Evolutionary conservation across 306 rosid genomes (phyloP), one percentile per base, ranked within the genome.

Genomic region (Prunus dulcis): DNA sequence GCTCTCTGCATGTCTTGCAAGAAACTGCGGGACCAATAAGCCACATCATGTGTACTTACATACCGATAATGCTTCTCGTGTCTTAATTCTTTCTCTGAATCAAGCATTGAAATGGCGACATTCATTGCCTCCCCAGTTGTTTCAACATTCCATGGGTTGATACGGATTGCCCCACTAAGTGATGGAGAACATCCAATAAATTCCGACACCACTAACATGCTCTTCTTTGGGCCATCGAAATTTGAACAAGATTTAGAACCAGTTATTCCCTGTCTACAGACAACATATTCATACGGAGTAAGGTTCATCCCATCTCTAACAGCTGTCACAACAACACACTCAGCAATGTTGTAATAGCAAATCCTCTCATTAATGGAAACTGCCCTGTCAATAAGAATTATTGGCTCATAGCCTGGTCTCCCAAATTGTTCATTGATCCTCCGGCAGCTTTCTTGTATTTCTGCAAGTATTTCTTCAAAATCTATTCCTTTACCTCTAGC

Each of bases 301-400:
- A 91, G 84, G 82, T 89, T 91, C 97, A 91, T 91, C 69, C 95
- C 97, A 82, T 91, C 97, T 84, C 97, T 85, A 76, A 91, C 91
- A 51, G 95, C 95, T 7, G 97, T 89, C 78, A 91, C 97, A 74
- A 86, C 88, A 55, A 89, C 95, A 76, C 95, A 91, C 84, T 91
- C 97, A 50, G 93, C 97, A 64, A 91, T 80, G 89, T 88, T 86
- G 89, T 86, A 86, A 83, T 85, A 89, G 27, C 90, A 89, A 80
- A 89, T 87, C 72, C 83, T 86, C 82, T 91, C 95, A 41, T 83
- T 75, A 72, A 86, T 76, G 23, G 95, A 79, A 78, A 91, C 86
- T 2, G 83, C 79, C 63, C 86, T 85, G 64, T 91, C 86, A 17
- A 91, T 86, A 62, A 91, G 76, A 58, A 86, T 76, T 69, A 89